Conservation (phyloP, 495 filamentous ascomycete species). For the Penicillium bovifimosum region DNA sequence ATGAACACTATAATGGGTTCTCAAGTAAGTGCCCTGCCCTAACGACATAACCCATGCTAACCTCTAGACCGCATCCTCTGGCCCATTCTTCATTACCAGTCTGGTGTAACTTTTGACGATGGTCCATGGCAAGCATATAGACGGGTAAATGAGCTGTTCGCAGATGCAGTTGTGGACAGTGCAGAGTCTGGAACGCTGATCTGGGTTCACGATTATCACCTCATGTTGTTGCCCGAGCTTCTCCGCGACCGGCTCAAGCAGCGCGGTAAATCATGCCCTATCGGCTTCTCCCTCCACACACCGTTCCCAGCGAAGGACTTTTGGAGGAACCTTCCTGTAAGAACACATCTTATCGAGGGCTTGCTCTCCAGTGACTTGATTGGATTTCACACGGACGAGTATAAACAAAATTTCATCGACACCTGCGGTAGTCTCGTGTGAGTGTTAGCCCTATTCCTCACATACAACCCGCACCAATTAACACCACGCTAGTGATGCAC, state of each 20-base stretch:
- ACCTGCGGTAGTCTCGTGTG: constrained; percentile 78
- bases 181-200: constrained; percentile 76
- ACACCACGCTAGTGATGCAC: constrained; percentile 13
- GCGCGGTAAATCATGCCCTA: constrained; percentile 70
- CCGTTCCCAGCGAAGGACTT: constrained; percentile 92
- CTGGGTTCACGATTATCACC: constrained; percentile 96
- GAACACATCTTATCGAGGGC: constrained; percentile 73
- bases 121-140: constrained; percentile 80
- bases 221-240: constrained; percentile 86
- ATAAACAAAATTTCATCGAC: constrained; percentile 82
- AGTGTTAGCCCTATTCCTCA: constrained; percentile 41
- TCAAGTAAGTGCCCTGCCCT: constrained; percentile 36
- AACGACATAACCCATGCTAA: neutral
- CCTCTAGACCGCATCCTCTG: constrained; percentile 77
- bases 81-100: constrained; percentile 95
- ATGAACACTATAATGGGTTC: constrained; percentile 57
- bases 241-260: constrained; percentile 68
- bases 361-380: constrained; percentile 80
- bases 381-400: constrained; percentile 95
- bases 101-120: constrained; percentile 85
- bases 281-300: constrained; percentile 93
- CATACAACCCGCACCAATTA: neutral
- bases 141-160: constrained; percentile 81
- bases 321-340: constrained; percentile 82
- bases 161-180: constrained; percentile 65